Percentiles rank a stretch among this genome's conserved stretches.
phyloP scores from a whole-genome alignment of 73 alveolate species.

The Tetrahymena malaccensis region DNA sequence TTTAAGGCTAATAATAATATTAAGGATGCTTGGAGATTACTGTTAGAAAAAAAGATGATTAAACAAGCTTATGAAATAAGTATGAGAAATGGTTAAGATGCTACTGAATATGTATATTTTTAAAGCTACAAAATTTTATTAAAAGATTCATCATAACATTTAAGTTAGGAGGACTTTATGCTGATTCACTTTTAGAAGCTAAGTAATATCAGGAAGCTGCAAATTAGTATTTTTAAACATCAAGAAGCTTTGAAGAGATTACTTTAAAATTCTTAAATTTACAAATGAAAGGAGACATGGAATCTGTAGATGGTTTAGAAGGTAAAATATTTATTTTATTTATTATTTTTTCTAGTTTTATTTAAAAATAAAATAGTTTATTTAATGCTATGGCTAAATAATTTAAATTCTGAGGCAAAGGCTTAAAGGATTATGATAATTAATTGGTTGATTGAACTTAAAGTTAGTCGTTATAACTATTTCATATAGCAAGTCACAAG shows the following conservation, averaged over 20 bases:
- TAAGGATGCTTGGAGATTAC: not conserved
- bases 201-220: not conserved
- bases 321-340: not conserved
- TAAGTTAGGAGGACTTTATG: not conserved
- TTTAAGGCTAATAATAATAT: not conserved
- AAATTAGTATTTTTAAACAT: not conserved
- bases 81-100: not conserved
- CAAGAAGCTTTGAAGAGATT: not conserved
- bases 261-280: not conserved
- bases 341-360: not conserved
- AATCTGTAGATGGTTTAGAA: not conserved
- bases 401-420: not conserved
- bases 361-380: not conserved
- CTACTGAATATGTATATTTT: not conserved
- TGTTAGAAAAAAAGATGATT: not conserved
- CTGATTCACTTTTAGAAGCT: not conserved
- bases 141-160: not conserved
- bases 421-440: not conserved
- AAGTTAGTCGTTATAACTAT: not conserved
- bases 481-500: not conserved
- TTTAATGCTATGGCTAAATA: not conserved
- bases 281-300: not conserved
- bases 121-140: not conserved
- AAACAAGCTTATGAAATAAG: not conserved
- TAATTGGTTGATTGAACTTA: not conserved